Percentiles rank a stretch among this genome's conserved stretches.
Evolutionary conservation across 352 stramenopile genomes (phyloP).

Genomic region (Phytophthora lateralis): DNA sequence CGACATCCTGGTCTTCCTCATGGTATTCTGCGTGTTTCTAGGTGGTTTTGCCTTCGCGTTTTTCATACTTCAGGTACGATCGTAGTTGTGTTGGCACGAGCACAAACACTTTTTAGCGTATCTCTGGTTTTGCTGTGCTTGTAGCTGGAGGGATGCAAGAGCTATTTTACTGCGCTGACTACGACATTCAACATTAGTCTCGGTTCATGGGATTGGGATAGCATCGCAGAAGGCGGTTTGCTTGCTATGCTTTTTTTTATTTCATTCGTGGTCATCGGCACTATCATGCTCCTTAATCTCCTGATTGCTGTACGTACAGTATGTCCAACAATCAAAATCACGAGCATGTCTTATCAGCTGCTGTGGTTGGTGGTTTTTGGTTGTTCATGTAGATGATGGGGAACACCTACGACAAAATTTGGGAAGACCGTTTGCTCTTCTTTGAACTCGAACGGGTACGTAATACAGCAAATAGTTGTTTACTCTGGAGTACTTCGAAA

Average conservation of each 20-base stretch:
- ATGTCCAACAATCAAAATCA: not conserved
- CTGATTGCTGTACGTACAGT: conserved; percentile 60
- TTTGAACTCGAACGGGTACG: conserved; percentile 80
- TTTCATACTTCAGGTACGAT: conserved; percentile 80
- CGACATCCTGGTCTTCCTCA: conserved; percentile 75
- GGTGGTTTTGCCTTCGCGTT: conserved; percentile 80
- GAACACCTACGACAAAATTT: conserved; percentile 88
- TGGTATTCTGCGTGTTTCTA: conserved; percentile 79
- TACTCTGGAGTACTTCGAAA: too few relatives aligned
- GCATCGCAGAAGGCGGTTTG: conserved; percentile 68
- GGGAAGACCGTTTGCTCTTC: conserved; percentile 81
- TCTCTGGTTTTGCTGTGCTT: not conserved
- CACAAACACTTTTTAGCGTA: not conserved
- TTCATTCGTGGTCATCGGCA: conserved; percentile 73
- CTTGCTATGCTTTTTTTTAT: conserved; percentile 79
- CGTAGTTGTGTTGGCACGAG: not conserved
- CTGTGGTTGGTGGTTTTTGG: not conserved
- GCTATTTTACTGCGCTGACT: conserved; percentile 59
- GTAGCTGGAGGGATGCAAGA: conserved; percentile 73
- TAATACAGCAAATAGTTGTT: conserved; percentile 1
- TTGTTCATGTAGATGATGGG: conserved; percentile 73
- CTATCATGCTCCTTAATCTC: conserved; percentile 85
- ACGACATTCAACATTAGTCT: conserved; percentile 78
- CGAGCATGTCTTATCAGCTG: not conserved
- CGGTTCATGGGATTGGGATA: conserved; percentile 78